Percentiles rank a stretch among this genome's conserved stretches.
Conservation (phyloP, 495 filamentous ascomycete genomes). For the Neurospora cerealis region DNA sequence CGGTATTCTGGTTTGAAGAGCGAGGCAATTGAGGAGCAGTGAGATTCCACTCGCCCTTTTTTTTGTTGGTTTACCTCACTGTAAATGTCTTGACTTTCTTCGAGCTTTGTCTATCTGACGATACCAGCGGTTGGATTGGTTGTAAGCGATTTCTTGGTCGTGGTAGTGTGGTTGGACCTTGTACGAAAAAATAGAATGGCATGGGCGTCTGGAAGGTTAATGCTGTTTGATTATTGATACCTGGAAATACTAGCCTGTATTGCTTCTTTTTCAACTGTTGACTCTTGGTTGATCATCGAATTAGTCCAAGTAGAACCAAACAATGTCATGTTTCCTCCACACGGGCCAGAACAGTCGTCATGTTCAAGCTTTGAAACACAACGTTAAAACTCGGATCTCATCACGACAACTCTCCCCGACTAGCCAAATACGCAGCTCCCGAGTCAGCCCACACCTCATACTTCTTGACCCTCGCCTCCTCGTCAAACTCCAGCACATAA, state of each 20-base stretch:
- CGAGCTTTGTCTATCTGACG: neutral
- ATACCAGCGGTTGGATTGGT: neutral
- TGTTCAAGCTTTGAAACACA: neutral
- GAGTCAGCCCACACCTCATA: conserved; percentile 59
- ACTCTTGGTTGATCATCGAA: too few species aligned
- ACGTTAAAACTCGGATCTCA: neutral
- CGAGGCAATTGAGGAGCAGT: neutral
- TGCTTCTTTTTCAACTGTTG: neutral
- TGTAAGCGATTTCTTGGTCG: neutral
- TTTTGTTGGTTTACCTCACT: neutral
- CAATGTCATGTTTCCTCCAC: neutral
- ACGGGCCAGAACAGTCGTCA: neutral
- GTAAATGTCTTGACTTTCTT: neutral
- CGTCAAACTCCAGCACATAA: conserved; percentile 43
- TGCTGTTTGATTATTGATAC: neutral
- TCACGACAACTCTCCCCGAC: conserved; percentile 31
- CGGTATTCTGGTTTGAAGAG: conserved; percentile 44
- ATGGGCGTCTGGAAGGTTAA: neutral
- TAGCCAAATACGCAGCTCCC: conserved; percentile 51
- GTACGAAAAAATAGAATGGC: neutral
- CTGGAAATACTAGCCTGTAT: neutral
- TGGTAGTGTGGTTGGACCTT: neutral
- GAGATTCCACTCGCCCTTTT: neutral
- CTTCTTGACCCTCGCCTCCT: conserved; percentile 30
- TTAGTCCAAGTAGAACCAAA: neutral